phyloP scores from a whole-genome alignment of 2,329 filamentous ascomycete genomes.

The Alternaria sp. region DNA sequence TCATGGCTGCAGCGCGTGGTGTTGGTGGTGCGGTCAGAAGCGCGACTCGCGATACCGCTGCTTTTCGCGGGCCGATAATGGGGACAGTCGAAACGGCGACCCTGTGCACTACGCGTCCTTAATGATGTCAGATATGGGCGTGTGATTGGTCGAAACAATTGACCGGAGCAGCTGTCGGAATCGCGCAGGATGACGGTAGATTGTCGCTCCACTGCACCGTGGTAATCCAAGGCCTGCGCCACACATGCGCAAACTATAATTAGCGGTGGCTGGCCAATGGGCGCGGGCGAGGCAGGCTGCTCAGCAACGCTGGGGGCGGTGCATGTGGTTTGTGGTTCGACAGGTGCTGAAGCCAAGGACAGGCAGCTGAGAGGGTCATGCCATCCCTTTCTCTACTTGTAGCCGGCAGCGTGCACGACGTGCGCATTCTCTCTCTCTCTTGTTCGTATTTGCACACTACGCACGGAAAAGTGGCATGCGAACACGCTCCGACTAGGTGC shows the following conservation, averaged over 20 bases:
- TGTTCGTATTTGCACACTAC: not conserved
- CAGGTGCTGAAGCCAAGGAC: not conserved
- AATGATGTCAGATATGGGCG: not conserved
- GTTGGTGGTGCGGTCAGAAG: not conserved
- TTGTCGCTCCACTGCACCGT: constrained; percentile 3
- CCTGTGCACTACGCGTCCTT: constrained; percentile 5
- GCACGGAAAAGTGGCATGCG: constrained; percentile 1
- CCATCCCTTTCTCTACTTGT: not conserved
- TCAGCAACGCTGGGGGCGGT: not conserved
- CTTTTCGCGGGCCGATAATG: constrained; percentile 3
- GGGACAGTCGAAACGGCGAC: constrained; percentile 3
- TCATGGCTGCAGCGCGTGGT: constrained; percentile 26
- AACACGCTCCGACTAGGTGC: not conserved
- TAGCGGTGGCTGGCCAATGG: not conserved
- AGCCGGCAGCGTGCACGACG: not conserved
- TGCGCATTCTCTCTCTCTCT: not conserved
- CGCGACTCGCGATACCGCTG: constrained; percentile 11
- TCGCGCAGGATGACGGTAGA: constrained; percentile 17
- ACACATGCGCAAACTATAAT: constrained; percentile 3
- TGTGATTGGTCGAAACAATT: constrained; percentile 2
- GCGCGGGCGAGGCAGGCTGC: not conserved
- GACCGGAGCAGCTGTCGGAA: not conserved
- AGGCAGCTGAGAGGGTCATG: not conserved
- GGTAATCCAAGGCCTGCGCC: constrained; percentile 9
- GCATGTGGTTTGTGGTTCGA: constrained; percentile 2